Percentiles rank a stretch among this genome's conserved stretches.
Conservation (phyloP, 2,329 filamentous ascomycete species). For the Colletotrichum sp. region DNA sequence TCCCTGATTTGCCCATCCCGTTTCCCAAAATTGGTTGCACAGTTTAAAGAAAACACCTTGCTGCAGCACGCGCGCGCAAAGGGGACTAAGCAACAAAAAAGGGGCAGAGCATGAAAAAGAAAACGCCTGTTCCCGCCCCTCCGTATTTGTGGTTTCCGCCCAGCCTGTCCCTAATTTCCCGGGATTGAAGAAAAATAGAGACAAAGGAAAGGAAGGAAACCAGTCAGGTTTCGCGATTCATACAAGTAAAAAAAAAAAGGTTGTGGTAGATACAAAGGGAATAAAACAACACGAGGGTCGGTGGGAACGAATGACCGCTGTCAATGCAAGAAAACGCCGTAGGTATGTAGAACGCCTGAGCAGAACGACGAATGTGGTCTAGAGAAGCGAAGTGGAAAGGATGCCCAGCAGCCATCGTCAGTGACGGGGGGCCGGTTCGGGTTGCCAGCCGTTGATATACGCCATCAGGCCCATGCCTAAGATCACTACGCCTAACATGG, state of each 20-base stretch:
- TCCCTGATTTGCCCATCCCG: slow-evolving; percentile 8
- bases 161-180: slow-evolving; percentile 5
- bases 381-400: not conserved
- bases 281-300: not conserved
- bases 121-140: not conserved
- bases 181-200: not conserved
- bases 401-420: slow-evolving; percentile 19
- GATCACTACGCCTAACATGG: slow-evolving; percentile 81
- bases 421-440: slow-evolving; percentile 40
- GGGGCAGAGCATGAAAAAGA: not conserved
- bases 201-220: slow-evolving; percentile 1
- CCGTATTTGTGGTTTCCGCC: not conserved
- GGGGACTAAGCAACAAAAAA: not conserved
- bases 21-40: not conserved
- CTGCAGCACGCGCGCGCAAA: not conserved
- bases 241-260: not conserved
- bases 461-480: slow-evolving; percentile 85
- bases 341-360: slow-evolving; percentile 15
- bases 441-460: slow-evolving; percentile 83
- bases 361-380: slow-evolving; percentile 4
- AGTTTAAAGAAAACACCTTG: slow-evolving; percentile 13
- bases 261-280: slow-evolving; percentile 15
- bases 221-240: not conserved
- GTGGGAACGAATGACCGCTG: slow-evolving; percentile 15
- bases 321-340: slow-evolving; percentile 18